Evolutionary conservation across 2,329 filamentous ascomycete species (phyloP), one percentile per base, ranked within the genome.

Genomic region (Aspergillus pseudoglaucus): DNA sequence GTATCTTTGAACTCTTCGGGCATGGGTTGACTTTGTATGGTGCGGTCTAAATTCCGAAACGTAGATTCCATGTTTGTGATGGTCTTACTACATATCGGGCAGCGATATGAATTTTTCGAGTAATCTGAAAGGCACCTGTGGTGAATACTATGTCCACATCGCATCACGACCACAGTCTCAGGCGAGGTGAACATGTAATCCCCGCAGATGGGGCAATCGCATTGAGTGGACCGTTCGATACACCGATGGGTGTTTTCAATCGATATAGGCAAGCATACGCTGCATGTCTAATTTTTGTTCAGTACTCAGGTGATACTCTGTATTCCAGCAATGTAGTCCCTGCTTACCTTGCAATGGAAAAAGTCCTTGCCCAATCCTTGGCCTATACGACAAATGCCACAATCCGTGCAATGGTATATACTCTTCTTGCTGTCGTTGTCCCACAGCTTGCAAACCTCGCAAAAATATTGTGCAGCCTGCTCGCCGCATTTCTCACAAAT

Each of bases 41-140:
- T 85, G 45, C 90, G 81, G 60, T 96, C 91, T 30, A 97, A 72
- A 57, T 93, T 93, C 43, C 89, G 84, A 73, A 97, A 98, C 58
- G 94, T 87, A 33, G 88, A 81, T 63, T 96, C 91, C 91, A 98
- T 98, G 63, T 97, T 97, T 56, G 89, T 82, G n/a, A 95, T 85
- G 54, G 88, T 95, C 69, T 93, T 95, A 72, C 86, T 95, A 77
- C 93, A 98, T 43, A 96, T 90, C 0, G 91, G 93, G 61, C 93
- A 98, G 62, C 91, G 94, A 73, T 97, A 98, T 5, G 90, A 94
- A 3, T 83, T 84, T 59, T 85, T 84, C 75, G 94, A 90, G 64
- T 95, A 87, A 58, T 93, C 82, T 41, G 88, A 82, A 62, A 95
- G 93, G 70, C 93, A 98, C 49, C 81, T 82, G 59, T 87, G 84